Base-by-base conservation (phyloP, 495 filamentous ascomycete genomes). In the Hypoxylon fuscum region DNA sequence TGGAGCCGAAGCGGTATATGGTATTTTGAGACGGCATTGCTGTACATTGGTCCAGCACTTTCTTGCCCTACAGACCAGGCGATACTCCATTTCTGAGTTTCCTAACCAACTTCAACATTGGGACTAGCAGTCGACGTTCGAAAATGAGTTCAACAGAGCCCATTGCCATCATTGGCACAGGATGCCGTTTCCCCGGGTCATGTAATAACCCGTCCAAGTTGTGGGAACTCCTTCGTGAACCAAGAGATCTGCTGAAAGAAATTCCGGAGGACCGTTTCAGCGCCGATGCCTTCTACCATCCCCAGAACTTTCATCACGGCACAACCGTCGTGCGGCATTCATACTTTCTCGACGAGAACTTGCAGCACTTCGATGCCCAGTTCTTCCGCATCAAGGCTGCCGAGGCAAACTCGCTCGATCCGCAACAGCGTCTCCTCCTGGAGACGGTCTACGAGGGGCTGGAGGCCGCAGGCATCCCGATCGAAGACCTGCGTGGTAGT, bases 211-310 rank as follows among this genome's bases (percentile, higher is more conserved):
- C 80, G 2, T 74, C 77, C 12, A 74, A 73, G 34, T 76, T 88
- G 31, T 89, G 85, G 85, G 66, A 86, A n/a, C 74, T 88, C 35
- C 59, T 85, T 5, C 56, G 66, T 7, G 69, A 79, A 18, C 78
- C 80, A 1, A 66, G 70, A 17, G 79, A 72, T 54, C 74, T 75
- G 0, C 81, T 79, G 62, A 70, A 61, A 1, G 68, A 74, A 17
- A 79, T 88, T 31, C 90, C 90, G 0, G 62, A 81, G 9, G 84
- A 88, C 48, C 81, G 90, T 12, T 93, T 91, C 75, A 71, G 66
- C 44, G 55, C 68, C 5, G 81, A 89, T 59, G 86, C n/a, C n/a
- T n/a, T n/a, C n/a, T n/a, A n/a, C n/a, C n/a, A n/a, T n/a, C n/a
- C n/a, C n/a, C n/a, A n/a, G n/a, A n/a, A n/a, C n/a, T n/a, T n/a